Conservation (phyloP, 192 early-diverging fungal species). For the Coemansia sp. region DNA sequence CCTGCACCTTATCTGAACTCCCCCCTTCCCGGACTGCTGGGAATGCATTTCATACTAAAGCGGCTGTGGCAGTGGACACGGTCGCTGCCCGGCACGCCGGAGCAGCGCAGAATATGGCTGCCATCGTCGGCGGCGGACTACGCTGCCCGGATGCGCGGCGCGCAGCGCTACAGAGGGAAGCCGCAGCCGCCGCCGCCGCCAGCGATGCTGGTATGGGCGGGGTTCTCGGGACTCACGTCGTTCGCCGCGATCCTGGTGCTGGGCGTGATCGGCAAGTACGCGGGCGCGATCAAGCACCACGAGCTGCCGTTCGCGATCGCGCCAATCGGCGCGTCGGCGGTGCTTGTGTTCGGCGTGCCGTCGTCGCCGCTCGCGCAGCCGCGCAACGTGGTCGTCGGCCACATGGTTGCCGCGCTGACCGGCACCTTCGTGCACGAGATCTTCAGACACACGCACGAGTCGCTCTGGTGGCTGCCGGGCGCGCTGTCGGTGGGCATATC, state of each 20-base stretch:
- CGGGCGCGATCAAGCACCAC: conserved; percentile 37
- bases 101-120: conserved; percentile 32
- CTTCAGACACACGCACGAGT: conserved; percentile 26
- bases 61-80: conserved; percentile 39
- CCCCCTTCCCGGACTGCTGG: too few species aligned
- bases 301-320: conserved; percentile 52
- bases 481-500: conserved; percentile 44
- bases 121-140: conserved; percentile 29
- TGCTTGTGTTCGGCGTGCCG: conserved; percentile 45
- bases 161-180: conserved; percentile 30
- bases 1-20: too few species aligned
- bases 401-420: conserved; percentile 34
- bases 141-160: conserved; percentile 37
- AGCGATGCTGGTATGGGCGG: conserved; percentile 37
- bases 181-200: conserved; percentile 26
- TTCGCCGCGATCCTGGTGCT: conserved; percentile 36
- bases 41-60: conserved; percentile 27
- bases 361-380: conserved; percentile 49
- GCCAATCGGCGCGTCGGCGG: conserved; percentile 41
- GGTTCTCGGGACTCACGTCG: conserved; percentile 39
- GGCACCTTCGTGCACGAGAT: conserved; percentile 44
- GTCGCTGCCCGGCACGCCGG: conserved; percentile 36
- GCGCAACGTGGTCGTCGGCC: conserved; percentile 43
- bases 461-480: conserved; percentile 46
- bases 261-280: conserved; percentile 46